phyloP scores from a whole-genome alignment of 2,329 filamentous ascomycete genomes.

The Knufia petricola region DNA sequence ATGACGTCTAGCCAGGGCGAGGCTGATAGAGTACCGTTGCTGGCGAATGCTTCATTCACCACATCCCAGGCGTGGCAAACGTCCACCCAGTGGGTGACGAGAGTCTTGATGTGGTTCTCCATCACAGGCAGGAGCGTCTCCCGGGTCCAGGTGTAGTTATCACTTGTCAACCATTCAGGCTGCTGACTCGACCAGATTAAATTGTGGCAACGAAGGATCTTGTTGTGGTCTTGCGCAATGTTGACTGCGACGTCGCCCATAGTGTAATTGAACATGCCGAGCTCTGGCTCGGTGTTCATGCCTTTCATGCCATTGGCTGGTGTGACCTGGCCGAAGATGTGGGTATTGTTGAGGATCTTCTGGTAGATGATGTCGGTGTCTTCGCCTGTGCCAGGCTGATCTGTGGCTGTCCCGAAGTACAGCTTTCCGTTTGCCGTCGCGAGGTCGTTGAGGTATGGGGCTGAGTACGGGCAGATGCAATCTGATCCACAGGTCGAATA shows the following conservation, averaged over 20 bases:
- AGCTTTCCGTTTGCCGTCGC: conserved; percentile 45
- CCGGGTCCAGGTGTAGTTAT: conserved; percentile 46
- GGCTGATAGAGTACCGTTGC: conserved; percentile 31
- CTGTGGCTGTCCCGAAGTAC: conserved; percentile 51
- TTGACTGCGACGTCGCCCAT: too few species aligned
- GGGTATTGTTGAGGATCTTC: conserved; percentile 43
- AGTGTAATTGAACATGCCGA: conserved; percentile 49
- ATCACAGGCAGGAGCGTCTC: conserved; percentile 47
- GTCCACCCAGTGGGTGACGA: conserved; percentile 29
- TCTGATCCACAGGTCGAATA: conserved; percentile 11
- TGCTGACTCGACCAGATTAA: conserved; percentile 46
- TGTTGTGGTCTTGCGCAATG: too few species aligned
- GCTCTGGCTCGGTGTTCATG: conserved; percentile 45
- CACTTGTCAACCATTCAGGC: conserved; percentile 43
- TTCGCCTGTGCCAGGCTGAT: conserved; percentile 37
- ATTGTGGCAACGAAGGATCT: conserved; percentile 24
- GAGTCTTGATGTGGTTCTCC: conserved; percentile 35
- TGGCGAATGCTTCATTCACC: conserved; percentile 34
- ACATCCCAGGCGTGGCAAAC: conserved; percentile 34
- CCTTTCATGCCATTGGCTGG: conserved; percentile 53
- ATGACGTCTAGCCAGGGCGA: conserved; percentile 29
- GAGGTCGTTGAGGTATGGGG: conserved; percentile 42
- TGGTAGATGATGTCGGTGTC: conserved; percentile 47
- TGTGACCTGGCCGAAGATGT: conserved; percentile 56
- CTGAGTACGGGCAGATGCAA: conserved; percentile 10